Evolutionary conservation across 805 yeast species (phyloP).

Genomic region (Saccharomycopsis fibuligera): DNA sequence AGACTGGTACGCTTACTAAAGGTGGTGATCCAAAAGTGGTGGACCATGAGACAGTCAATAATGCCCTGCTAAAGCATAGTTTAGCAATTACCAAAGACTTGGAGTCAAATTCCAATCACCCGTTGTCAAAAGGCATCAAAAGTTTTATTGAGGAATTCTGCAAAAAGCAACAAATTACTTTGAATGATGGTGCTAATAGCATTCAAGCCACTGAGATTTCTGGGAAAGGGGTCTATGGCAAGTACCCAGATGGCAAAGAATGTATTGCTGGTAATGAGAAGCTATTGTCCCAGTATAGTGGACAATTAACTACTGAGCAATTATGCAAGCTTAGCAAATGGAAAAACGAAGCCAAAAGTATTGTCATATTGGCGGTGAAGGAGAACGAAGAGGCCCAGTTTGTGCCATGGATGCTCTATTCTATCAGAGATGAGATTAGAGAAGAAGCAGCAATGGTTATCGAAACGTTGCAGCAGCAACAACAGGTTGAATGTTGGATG

Average conservation of each 20-base stretch:
- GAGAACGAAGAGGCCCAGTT: background rate
- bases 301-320: background rate
- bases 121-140: conserved; percentile 2
- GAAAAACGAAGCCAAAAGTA: conserved; percentile 7
- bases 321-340: background rate
- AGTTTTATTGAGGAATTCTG: background rate
- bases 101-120: conserved; percentile 1
- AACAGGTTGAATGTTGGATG: conserved; percentile 9
- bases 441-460: conserved; percentile 4
- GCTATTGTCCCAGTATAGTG: background rate
- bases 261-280: conserved; percentile 4
- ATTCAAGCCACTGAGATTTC: background rate
- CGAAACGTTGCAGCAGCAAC: background rate
- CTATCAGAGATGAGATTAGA: conserved; percentile 4
- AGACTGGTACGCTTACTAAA: conserved; percentile 76
- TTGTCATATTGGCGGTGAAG: conserved; percentile 1
- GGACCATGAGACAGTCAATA: background rate
- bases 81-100: background rate
- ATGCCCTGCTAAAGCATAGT: background rate
- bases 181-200: background rate
- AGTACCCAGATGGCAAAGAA: background rate
- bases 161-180: background rate
- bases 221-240: conserved; percentile 6
- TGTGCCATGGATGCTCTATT: background rate
- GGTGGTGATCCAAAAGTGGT: background rate